Conservation (phyloP, 2,329 filamentous ascomycete genomes). For the Alternaria tenuissima region DNA sequence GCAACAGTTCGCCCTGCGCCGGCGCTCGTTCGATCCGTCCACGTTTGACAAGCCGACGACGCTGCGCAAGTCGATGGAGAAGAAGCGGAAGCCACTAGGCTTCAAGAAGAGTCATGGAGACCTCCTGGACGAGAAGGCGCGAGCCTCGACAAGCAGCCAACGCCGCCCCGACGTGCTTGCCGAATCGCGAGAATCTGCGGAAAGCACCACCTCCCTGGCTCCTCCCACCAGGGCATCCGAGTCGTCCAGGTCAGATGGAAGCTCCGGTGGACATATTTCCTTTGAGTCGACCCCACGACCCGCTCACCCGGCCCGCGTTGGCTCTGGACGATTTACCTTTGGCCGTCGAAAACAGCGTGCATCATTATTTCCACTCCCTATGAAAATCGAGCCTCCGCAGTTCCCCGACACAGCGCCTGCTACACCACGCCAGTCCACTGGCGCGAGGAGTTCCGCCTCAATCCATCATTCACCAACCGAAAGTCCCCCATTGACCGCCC, state of each 20-base stretch:
- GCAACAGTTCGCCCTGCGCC: slow-evolving; percentile 46
- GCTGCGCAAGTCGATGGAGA: slow-evolving; percentile 49
- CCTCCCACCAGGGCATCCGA: slow-evolving; percentile 77
- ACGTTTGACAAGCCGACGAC: slow-evolving; percentile 38
- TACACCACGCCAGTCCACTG: slow-evolving; percentile 56
- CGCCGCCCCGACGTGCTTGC: slow-evolving; percentile 58
- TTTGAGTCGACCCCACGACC: slow-evolving; percentile 47
- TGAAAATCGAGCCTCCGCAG: slow-evolving; percentile 67
- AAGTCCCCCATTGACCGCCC: slow-evolving; percentile 50
- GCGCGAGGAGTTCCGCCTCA: slow-evolving; percentile 48
- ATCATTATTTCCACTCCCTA: slow-evolving; percentile 87
- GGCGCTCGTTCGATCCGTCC: slow-evolving; percentile 49
- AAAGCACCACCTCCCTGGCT: slow-evolving; percentile 68
- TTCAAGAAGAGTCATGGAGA: slow-evolving; percentile 38
- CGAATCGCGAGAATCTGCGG: slow-evolving; percentile 69
- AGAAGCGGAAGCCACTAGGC: slow-evolving; percentile 41
- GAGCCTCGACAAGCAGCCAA: slow-evolving; percentile 66
- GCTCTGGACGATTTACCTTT: slow-evolving; percentile 75
- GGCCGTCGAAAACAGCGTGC: slow-evolving; percentile 74
- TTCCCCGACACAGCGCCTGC: slow-evolving; percentile 54
- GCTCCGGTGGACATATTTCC: slow-evolving; percentile 63
- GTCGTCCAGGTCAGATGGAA: slow-evolving; percentile 88
- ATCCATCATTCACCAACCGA: slow-evolving; percentile 45
- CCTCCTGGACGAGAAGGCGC: slow-evolving; percentile 57
- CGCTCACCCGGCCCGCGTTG: slow-evolving; percentile 66